Evolutionary conservation across 2,329 filamentous ascomycete genomes (phyloP).

Genomic region (Calycina marina): DNA sequence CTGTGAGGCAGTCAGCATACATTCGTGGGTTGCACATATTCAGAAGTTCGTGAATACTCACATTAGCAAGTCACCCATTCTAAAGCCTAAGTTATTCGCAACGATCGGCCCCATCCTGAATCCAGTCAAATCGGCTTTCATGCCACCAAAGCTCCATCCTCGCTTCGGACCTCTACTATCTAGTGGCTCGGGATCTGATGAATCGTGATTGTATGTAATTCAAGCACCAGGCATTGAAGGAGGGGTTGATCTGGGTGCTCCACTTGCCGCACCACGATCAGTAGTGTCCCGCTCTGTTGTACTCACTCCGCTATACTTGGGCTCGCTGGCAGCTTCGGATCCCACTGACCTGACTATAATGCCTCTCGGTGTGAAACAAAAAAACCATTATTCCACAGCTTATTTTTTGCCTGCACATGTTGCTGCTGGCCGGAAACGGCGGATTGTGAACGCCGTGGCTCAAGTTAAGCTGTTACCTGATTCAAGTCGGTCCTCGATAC

Average conservation of each 20-base stretch:
- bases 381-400: slow-evolving; percentile 43
- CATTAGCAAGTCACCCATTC: slow-evolving; percentile 13
- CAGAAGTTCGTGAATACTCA: background rate
- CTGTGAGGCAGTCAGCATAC: background rate
- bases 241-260: background rate
- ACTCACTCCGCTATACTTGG: slow-evolving; percentile 30
- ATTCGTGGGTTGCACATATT: background rate
- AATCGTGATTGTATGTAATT: slow-evolving; percentile 24
- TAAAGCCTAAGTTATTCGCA: slow-evolving; percentile 15
- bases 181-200: slow-evolving; percentile 6
- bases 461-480: slow-evolving; percentile 29
- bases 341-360: slow-evolving; percentile 28
- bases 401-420: slow-evolving; percentile 27
- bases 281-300: slow-evolving; percentile 18
- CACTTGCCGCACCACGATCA: background rate
- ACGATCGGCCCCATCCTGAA: slow-evolving; percentile 14
- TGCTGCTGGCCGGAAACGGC: slow-evolving; percentile 11
- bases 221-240: slow-evolving; percentile 32
- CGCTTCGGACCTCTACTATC: slow-evolving; percentile 6
- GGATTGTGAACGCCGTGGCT: slow-evolving; percentile 17
- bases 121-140: slow-evolving; percentile 16
- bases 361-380: slow-evolving; percentile 36
- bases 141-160: slow-evolving; percentile 3
- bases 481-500: slow-evolving; percentile 16
- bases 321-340: slow-evolving; percentile 25